Evolutionary conservation across 371 early-diverging fungal genomes (phyloP).

Genomic region (Syncephalastrum racemosum): DNA sequence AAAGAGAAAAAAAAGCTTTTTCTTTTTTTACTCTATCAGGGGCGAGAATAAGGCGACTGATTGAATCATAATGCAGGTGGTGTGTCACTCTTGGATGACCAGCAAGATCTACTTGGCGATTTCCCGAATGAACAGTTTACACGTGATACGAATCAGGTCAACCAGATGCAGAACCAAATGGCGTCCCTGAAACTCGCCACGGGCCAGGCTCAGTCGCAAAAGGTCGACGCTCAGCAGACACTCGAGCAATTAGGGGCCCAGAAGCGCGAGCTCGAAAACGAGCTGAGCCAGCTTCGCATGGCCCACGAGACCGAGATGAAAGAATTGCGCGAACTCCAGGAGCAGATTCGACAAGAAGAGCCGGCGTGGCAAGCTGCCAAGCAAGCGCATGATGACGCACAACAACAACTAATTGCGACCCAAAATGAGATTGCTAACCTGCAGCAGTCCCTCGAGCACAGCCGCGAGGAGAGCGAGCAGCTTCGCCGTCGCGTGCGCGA

Average conservation of each 20-base stretch:
- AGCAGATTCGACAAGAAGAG: constrained; percentile 20
- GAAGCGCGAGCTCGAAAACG: constrained; percentile 23
- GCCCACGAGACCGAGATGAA: constrained; percentile 25
- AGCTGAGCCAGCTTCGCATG: constrained; percentile 25
- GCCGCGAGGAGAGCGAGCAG: constrained; percentile 32
- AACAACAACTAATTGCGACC: constrained; percentile 17
- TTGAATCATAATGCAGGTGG: neutral
- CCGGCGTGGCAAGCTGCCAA: constrained; percentile 23
- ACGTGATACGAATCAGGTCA: constrained; percentile 37
- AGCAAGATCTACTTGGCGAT: constrained; percentile 45
- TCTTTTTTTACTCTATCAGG: neutral
- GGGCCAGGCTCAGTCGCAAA: constrained; percentile 26
- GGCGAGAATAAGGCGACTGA: no score
- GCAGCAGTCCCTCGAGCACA: constrained; percentile 20
- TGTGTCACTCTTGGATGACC: constrained; percentile 11
- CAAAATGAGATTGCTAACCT: constrained; percentile 17
- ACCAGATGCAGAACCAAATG: constrained; percentile 44
- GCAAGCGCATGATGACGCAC: constrained; percentile 30
- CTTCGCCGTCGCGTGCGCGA: constrained; percentile 32
- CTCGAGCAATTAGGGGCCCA: constrained; percentile 25
- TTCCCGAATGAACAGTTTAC: constrained; percentile 39
- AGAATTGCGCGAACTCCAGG: constrained; percentile 22
- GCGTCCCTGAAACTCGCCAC: constrained; percentile 21
- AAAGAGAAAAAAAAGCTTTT: neutral
- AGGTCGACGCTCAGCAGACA: constrained; percentile 17